Percentiles rank a stretch among this genome's conserved stretches.
Evolutionary conservation across 345 rosid species (phyloP).

Genomic region (Acer yangbiense): DNA sequence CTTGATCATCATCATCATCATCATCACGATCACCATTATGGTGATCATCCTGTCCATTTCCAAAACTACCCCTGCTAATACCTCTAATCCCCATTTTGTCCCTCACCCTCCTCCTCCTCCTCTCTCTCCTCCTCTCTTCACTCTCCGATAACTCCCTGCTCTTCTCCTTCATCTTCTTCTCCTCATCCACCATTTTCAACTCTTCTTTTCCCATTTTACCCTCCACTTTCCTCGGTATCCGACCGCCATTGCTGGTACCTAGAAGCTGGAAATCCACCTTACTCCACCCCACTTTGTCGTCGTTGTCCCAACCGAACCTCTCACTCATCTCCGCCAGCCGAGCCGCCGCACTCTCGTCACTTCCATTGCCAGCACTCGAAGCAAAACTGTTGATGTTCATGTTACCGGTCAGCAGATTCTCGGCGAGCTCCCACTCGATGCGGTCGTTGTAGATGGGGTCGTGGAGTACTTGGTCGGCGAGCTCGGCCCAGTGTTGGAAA

Average conservation of each 20-base stretch:
- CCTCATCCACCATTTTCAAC: background rate
- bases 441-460: constrained; percentile 73
- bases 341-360: constrained; percentile 38
- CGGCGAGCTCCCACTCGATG: constrained; percentile 81
- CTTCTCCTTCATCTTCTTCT: constrained; percentile 25
- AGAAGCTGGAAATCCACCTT: constrained; percentile 62
- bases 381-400: constrained; percentile 19
- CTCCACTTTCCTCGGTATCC: constrained; percentile 59
- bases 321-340: constrained; percentile 69
- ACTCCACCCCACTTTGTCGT: constrained; percentile 72
- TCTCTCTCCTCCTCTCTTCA: constrained; percentile 28
- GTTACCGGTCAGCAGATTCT: constrained; percentile 50
- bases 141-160: constrained; percentile 23
- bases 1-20: constrained; percentile 1
- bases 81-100: constrained; percentile 28
- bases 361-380: too few species aligned
- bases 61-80: constrained; percentile 32
- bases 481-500: constrained; percentile 65
- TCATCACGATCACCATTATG: background rate
- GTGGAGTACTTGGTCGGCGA: constrained; percentile 70
- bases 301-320: constrained; percentile 85
- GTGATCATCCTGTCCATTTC: constrained; percentile 14
- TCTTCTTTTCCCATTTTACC: constrained; percentile 5
- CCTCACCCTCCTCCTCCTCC: constrained; percentile 26
- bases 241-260: constrained; percentile 75